phyloP scores from a whole-genome alignment of 331 rosid species.

The Rosa hybrid region DNA sequence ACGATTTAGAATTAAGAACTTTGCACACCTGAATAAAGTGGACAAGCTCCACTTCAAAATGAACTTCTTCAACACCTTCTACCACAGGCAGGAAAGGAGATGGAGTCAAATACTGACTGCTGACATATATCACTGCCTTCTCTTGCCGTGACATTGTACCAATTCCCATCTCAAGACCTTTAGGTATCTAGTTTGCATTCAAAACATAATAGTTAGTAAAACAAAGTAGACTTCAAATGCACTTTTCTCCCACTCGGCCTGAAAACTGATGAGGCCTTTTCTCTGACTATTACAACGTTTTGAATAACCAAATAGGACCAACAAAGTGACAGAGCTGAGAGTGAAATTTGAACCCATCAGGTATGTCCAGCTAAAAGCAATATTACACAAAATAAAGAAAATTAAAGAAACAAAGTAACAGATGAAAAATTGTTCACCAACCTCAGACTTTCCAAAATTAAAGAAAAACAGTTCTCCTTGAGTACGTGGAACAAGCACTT shows the following conservation, averaged over 20 bases:
- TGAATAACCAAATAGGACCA: background rate
- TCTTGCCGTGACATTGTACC: conserved; percentile 89
- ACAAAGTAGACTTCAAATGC: background rate
- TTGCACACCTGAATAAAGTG: conserved; percentile 82
- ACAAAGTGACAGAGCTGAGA: background rate
- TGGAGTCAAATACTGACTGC: conserved; percentile 65
- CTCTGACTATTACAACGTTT: background rate
- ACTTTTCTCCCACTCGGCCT: background rate
- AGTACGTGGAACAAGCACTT: conserved; percentile 57
- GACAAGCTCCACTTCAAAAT: conserved; percentile 91
- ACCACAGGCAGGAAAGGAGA: conserved; percentile 64
- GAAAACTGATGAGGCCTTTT: background rate
- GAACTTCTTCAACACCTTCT: conserved; percentile 75
- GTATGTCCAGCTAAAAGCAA: conserved; percentile 3
- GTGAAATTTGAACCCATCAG: background rate
- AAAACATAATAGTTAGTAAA: conserved; percentile 2
- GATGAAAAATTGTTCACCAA: conserved; percentile 28
- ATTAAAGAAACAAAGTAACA: conserved; percentile 12
- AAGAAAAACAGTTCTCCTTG: conserved; percentile 82
- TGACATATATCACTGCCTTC: conserved; percentile 78
- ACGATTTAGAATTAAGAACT: conserved; percentile 29
- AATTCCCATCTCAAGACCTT: conserved; percentile 95
- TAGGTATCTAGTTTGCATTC: conserved; percentile 66
- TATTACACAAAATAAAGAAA: conserved; percentile 5
- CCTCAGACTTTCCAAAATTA: conserved; percentile 95